A percentile compares a stretch with the other conserved stretches of the same genome.
Evolutionary conservation across 495 filamentous ascomycete species (phyloP).

Genomic region (Neurospora sp.): DNA sequence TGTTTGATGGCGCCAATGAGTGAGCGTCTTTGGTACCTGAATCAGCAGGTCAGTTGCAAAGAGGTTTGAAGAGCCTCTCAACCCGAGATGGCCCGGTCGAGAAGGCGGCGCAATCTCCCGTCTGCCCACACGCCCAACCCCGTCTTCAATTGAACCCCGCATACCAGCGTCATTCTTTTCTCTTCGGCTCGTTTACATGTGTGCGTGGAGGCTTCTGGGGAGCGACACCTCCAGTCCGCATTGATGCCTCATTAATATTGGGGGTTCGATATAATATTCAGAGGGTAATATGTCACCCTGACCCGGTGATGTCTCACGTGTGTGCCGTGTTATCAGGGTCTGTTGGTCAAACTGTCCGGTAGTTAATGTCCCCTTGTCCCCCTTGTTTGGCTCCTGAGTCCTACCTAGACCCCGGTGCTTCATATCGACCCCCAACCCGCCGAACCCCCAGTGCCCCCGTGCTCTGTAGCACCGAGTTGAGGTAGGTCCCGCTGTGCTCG

Average conservation of each 20-base stretch:
- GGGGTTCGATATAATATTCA: neutral
- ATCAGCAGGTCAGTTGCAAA: neutral
- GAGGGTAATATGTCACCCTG: neutral
- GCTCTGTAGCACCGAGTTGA: neutral
- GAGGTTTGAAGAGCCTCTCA: neutral
- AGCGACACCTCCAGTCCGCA: neutral
- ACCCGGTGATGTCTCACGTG: neutral
- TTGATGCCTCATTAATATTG: neutral
- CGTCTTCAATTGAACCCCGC: neutral
- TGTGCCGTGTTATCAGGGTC: neutral
- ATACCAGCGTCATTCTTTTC: neutral
- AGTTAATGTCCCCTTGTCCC: neutral
- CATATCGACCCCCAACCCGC: neutral
- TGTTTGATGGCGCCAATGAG: neutral
- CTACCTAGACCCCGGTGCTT: neutral
- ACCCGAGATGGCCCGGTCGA: neutral
- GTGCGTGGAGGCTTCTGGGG: neutral
- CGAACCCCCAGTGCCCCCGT: neutral
- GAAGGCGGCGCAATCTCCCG: neutral
- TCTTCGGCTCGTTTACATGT: neutral
- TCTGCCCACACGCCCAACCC: neutral
- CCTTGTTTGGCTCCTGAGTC: neutral
- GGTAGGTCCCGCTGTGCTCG: neutral
- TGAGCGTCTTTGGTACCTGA: neutral
- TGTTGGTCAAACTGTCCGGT: neutral